Percentiles rank a stretch among this genome's conserved stretches.
Evolutionary conservation across 768 basidiomycete species (phyloP).

Genomic region (Leccinum incarnatum): DNA sequence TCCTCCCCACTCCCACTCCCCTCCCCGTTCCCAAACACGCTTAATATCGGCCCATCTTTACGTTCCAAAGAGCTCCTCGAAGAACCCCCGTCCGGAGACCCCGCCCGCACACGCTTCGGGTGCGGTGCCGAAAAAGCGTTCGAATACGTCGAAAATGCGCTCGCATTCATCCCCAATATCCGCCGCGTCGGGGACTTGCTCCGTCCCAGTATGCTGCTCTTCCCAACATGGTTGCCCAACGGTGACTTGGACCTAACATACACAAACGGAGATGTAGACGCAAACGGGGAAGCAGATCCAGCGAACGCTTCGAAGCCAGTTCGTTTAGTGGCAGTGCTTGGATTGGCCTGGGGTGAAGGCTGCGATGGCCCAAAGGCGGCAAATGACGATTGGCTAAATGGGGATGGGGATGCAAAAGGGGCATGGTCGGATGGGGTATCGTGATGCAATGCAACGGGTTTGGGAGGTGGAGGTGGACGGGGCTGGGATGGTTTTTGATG

Average conservation of each 20-base stretch:
- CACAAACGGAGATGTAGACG: conserved; percentile 33
- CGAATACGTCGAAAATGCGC: conserved; percentile 63
- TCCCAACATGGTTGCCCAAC: conserved; percentile 24
- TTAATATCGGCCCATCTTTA: conserved; percentile 22
- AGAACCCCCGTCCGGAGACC: conserved; percentile 44
- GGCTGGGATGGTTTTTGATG: conserved; percentile 26
- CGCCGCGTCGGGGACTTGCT: conserved; percentile 59
- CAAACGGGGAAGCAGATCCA: conserved; percentile 50
- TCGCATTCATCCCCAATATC: conserved; percentile 38
- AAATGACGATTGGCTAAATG: conserved; percentile 23
- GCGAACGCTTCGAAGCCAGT: conserved; percentile 59
- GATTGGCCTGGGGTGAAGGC: conserved; percentile 17
- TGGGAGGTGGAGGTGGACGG: conserved; percentile 25
- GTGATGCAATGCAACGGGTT: conserved; percentile 16
- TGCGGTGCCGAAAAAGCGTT: conserved; percentile 39
- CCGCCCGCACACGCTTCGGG: conserved; percentile 55
- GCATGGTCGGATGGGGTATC: conserved; percentile 23
- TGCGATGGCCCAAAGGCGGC: conserved; percentile 17
- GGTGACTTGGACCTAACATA: conserved; percentile 53
- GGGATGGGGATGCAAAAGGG: conserved; percentile 23
- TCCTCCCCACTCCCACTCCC: conserved; percentile 41
- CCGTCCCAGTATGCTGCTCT: conserved; percentile 28
- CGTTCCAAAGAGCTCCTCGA: conserved; percentile 47
- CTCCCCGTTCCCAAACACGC: conserved; percentile 37
- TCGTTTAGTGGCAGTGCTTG: conserved; percentile 45